Conservation (phyloP, 768 basidiomycete genomes). For the Pleurotus cornucopiae region DNA sequence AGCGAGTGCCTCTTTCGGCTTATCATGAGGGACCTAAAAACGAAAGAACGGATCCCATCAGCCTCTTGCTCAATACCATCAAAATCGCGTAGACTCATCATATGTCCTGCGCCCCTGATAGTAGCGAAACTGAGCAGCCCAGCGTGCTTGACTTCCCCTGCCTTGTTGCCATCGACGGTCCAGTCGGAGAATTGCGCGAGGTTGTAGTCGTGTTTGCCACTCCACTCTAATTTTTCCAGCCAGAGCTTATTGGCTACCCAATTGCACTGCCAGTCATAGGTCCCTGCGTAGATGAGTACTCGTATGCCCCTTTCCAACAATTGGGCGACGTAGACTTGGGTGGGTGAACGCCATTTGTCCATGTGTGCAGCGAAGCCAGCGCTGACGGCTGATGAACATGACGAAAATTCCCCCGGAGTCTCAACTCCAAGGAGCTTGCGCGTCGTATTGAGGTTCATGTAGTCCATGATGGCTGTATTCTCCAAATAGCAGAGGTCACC, state of each 20-base stretch:
- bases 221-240: slow-evolving; percentile 74
- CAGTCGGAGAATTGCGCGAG: slow-evolving; percentile 52
- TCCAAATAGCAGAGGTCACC: slow-evolving; percentile 33
- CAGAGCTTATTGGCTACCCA: slow-evolving; percentile 76
- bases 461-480: slow-evolving; percentile 38
- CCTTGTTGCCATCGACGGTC: slow-evolving; percentile 44
- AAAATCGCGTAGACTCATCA: slow-evolving; percentile 36
- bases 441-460: slow-evolving; percentile 52
- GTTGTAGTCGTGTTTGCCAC: slow-evolving; percentile 49
- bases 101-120: slow-evolving; percentile 57
- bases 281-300: slow-evolving; percentile 70
- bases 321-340: slow-evolving; percentile 61
- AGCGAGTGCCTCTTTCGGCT: slow-evolving; percentile 46
- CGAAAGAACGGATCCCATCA: background rate
- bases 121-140: slow-evolving; percentile 47
- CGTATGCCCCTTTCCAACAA: slow-evolving; percentile 76
- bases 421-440: slow-evolving; percentile 55
- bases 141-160: slow-evolving; percentile 40
- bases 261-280: slow-evolving; percentile 79
- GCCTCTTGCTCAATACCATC: background rate
- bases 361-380: slow-evolving; percentile 47
- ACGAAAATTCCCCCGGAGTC: slow-evolving; percentile 46
- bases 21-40: slow-evolving; percentile 54
- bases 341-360: slow-evolving; percentile 55
- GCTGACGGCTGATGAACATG: slow-evolving; percentile 51